Percentiles rank a stretch among this genome's conserved stretches.
Evolutionary conservation across 2,329 filamentous ascomycete genomes (phyloP).

Genomic region (Diaporthe sp.): DNA sequence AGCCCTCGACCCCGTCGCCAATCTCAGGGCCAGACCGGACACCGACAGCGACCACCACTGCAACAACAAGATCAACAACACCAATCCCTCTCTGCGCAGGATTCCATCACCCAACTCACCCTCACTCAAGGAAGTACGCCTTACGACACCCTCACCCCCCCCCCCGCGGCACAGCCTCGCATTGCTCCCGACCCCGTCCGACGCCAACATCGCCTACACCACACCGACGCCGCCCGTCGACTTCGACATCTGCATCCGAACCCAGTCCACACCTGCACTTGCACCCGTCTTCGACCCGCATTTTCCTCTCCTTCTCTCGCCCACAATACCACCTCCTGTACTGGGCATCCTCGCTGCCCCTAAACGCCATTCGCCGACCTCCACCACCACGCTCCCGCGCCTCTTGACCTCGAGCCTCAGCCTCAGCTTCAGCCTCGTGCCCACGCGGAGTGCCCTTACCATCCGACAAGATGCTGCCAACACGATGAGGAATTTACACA

Average conservation of each 20-base stretch:
- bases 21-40: slow-evolving; percentile 19
- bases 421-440: no score
- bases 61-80: slow-evolving; percentile 25
- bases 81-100: slow-evolving; percentile 20
- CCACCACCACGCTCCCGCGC: neutral
- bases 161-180: neutral
- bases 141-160: neutral
- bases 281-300: neutral
- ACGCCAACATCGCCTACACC: neutral
- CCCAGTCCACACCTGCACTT: neutral
- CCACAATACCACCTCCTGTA: neutral
- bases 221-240: neutral
- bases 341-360: neutral
- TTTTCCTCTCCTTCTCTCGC: neutral
- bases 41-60: slow-evolving; percentile 27
- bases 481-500: slow-evolving; percentile 41
- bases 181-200: neutral
- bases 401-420: neutral
- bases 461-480: slow-evolving; percentile 38
- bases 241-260: slow-evolving; percentile 1
- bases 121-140: neutral
- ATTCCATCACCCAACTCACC: neutral
- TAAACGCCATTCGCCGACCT: slow-evolving; percentile 16
- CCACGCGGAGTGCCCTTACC: neutral
- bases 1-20: slow-evolving; percentile 16